Evolutionary conservation across 352 stramenopile species (phyloP), one percentile per base, ranked within the genome.

Genomic region (Phytopythium kandeliae): DNA sequence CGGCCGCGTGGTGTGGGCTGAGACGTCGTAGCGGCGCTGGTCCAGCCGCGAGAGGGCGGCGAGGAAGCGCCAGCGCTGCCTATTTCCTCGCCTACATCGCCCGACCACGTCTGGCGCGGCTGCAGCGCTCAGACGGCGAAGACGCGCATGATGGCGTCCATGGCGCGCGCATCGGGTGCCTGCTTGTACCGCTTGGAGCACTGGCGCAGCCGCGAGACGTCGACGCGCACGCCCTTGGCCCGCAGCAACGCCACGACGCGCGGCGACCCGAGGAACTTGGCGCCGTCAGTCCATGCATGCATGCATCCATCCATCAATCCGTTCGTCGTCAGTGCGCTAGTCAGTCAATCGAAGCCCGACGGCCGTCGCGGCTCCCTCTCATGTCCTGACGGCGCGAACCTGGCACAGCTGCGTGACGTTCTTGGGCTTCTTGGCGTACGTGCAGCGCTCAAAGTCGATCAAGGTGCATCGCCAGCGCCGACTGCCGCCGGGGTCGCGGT

Each of bases 351-450:
- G 17, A 19, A 31, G 28, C n/a, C n/a, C n/a, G n/a, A n/a, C n/a
- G n/a, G n/a, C n/a, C n/a, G n/a, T n/a, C n/a, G n/a, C n/a, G n/a
- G n/a, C n/a, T n/a, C n/a, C n/a, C n/a, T n/a, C n/a, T n/a, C n/a
- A n/a, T n/a, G n/a, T n/a, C n/a, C n/a, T n/a, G n/a, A n/a, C n/a
- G 16, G 11, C 11, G 28, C 15, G 46, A 38, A 86, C 78, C 73
- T 89, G 79, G 22, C 76, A 87, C 34, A 90, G 50, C 55, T 90
- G 79, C 21, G 79, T 90, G 48, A 90, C 74, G 61, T 90, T 90
- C 58, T 87, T 87, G 33, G 74, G 74, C 28, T 90, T 87, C 38
- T 62, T 74, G 25, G 76, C 75, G 45, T 66, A 63, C 24, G 65
- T 66, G 36, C 79, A 90, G 45, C 85, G 86, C 55, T 90, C 79